Evolutionary conservation across 306 rosid species (phyloP).

Genomic region (Nissolia schottii): DNA sequence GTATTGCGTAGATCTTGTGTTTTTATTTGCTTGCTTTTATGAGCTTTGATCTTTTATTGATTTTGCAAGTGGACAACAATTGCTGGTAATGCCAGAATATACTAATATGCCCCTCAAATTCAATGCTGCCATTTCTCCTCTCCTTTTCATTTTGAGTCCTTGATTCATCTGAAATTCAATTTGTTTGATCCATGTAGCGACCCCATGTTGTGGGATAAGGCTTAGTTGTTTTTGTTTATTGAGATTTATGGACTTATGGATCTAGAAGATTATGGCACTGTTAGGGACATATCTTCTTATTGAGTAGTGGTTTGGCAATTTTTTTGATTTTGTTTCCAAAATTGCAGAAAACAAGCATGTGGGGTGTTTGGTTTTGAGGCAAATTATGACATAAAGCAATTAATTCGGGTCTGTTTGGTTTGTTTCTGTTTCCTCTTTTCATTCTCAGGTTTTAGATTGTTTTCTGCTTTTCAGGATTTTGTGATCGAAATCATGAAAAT

Average conservation of each 20-base stretch:
- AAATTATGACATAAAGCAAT: too few relatives aligned
- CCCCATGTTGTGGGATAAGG: too few relatives aligned
- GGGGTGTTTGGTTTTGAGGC: too few relatives aligned
- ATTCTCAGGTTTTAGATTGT: too few relatives aligned
- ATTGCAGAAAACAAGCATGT: neutral
- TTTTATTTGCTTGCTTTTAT: conserved; percentile 15
- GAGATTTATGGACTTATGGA: neutral
- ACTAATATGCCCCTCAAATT: neutral
- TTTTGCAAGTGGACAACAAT: neutral
- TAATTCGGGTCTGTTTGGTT: neutral
- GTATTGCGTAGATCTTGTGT: conserved; percentile 26
- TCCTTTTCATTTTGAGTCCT: neutral
- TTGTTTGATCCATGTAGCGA: too few relatives aligned
- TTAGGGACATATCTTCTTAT: neutral
- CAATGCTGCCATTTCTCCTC: neutral
- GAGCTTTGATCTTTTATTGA: neutral
- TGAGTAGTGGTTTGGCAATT: neutral
- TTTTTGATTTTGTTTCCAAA: neutral
- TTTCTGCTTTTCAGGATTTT: too few relatives aligned
- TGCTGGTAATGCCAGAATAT: neutral
- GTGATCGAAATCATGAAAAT: too few relatives aligned
- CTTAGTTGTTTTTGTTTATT: too few relatives aligned
- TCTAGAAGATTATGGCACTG: neutral
- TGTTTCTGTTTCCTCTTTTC: too few relatives aligned
- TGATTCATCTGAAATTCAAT: neutral